A percentile compares a stretch with the other conserved stretches of the same genome.
Conservation (phyloP, 2,329 filamentous ascomycete species). For the Diaporthe eres region DNA sequence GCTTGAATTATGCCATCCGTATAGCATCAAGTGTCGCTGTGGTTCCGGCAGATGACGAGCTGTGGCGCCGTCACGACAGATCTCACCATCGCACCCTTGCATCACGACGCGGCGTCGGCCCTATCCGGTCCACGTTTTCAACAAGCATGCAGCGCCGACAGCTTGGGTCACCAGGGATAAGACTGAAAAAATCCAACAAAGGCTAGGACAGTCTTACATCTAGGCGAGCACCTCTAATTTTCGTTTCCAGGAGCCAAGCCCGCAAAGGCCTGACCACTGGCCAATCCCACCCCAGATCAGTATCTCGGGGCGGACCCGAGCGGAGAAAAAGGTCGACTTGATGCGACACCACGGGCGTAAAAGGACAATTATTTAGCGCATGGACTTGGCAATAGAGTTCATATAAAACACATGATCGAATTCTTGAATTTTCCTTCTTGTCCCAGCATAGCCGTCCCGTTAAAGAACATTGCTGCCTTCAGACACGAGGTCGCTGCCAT, state of each 20-base stretch:
- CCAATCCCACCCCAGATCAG: slow-evolving; percentile 13
- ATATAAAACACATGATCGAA: neutral
- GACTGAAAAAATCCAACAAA: neutral
- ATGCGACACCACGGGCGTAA: neutral
- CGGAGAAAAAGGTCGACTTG: slow-evolving; percentile 7
- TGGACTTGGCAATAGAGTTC: neutral
- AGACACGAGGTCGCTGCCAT: neutral
- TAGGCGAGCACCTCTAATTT: neutral
- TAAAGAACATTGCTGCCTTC: neutral
- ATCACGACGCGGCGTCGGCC: slow-evolving; percentile 4
- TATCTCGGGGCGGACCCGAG: slow-evolving; percentile 1
- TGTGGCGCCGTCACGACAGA: slow-evolving; percentile 14
- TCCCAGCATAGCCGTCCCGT: neutral
- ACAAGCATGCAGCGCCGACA: neutral
- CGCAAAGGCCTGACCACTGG: neutral
- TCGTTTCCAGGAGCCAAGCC: slow-evolving; percentile 5
- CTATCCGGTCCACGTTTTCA: slow-evolving; percentile 11
- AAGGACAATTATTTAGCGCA: slow-evolving; percentile 1
- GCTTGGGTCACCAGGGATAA: neutral
- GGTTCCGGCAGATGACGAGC: slow-evolving; percentile 9
- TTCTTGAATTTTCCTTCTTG: neutral
- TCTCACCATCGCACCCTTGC: slow-evolving; percentile 29
- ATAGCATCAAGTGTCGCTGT: neutral
- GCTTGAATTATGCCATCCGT: neutral
- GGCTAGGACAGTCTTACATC: neutral